These are phyloP conservation scores for Herpetomonas muscarum DNA, from an alignment of 208 protist genomes.

Conservation along the genomic window DNA sequence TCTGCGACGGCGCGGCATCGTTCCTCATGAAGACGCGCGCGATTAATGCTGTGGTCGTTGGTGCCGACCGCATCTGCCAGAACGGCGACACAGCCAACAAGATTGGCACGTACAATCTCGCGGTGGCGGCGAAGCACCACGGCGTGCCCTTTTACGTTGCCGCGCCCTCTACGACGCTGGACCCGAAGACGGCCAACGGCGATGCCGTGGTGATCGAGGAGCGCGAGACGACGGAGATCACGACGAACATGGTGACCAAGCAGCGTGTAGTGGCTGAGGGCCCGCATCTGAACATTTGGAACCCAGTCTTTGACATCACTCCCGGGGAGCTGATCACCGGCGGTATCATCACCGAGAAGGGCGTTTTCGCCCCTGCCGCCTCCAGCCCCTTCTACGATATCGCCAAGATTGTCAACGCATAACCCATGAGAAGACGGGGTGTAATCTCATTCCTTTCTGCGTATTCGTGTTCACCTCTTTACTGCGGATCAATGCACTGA, in stretches of 20 bases:
- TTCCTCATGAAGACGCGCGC: conserved; percentile 51
- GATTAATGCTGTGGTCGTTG: conserved; percentile 91
- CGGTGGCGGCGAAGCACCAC: conserved; percentile 87
- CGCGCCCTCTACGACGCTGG: conserved; percentile 89
- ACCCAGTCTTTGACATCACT: conserved; percentile 97
- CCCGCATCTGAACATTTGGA: conserved; percentile 89
- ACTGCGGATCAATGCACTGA: too few species aligned
- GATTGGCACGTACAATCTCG: conserved; percentile 94
- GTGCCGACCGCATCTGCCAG: conserved; percentile 91
- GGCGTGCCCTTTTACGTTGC: conserved; percentile 92
- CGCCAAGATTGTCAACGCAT: conserved; percentile 20
- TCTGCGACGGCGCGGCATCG: conserved; percentile 88
- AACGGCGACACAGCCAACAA: conserved; percentile 97
- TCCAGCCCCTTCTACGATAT: conserved; percentile 60
- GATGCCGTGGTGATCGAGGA: conserved; percentile 91
- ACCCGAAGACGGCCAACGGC: conserved; percentile 77
- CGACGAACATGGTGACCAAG: conserved; percentile 70
- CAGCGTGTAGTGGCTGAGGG: conserved; percentile 83
- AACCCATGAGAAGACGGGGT: conserved; percentile 4
- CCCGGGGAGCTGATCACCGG: conserved; percentile 91
- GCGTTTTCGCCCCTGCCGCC: conserved; percentile 57
- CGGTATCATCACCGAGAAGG: conserved; percentile 92
- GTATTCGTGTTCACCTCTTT: too few species aligned
- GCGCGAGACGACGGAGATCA: conserved; percentile 88
- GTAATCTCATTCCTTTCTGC: conserved; percentile 3